A percentile compares a stretch with the other conserved stretches of the same genome.
phyloP scores from a whole-genome alignment of 2,329 filamentous ascomycete species.

The Fusarium concolor region DNA sequence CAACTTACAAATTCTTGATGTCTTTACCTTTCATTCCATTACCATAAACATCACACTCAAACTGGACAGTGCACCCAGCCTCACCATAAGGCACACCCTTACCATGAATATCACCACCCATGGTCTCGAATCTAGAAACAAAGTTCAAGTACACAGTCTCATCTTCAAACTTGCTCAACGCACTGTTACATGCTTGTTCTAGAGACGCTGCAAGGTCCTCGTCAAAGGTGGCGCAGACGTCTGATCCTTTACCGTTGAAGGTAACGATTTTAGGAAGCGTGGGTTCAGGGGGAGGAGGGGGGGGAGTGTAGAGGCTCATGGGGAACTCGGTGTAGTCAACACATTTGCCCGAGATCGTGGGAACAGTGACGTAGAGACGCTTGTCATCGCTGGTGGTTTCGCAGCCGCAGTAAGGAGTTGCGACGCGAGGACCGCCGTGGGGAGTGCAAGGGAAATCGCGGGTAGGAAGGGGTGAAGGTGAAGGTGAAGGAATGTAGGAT shows the following conservation, averaged over 20 bases:
- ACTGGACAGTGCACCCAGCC: slow-evolving; percentile 16
- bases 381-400: slow-evolving; percentile 15
- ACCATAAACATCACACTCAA: slow-evolving; percentile 15
- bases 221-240: slow-evolving; percentile 8
- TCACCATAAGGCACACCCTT: not conserved
- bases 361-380: not conserved
- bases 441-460: slow-evolving; percentile 10
- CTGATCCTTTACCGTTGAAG: not conserved
- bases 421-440: not conserved
- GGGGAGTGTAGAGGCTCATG: slow-evolving; percentile 5
- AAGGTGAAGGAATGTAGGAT: not conserved
- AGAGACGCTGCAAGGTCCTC: slow-evolving; percentile 11
- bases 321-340: slow-evolving; percentile 12
- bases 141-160: slow-evolving; percentile 7
- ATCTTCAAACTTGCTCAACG: slow-evolving; percentile 8
- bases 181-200: not conserved
- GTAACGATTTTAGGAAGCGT: slow-evolving; percentile 2
- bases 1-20: slow-evolving; percentile 21
- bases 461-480: not conserved
- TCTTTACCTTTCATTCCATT: slow-evolving; percentile 25
- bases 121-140: not conserved
- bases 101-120: slow-evolving; percentile 15
- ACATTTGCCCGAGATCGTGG: slow-evolving; percentile 8
- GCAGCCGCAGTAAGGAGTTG: slow-evolving; percentile 2
- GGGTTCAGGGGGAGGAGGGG: not conserved